Conservation (phyloP, 2,329 filamentous ascomycete genomes). For the Fusarium nurragi region DNA sequence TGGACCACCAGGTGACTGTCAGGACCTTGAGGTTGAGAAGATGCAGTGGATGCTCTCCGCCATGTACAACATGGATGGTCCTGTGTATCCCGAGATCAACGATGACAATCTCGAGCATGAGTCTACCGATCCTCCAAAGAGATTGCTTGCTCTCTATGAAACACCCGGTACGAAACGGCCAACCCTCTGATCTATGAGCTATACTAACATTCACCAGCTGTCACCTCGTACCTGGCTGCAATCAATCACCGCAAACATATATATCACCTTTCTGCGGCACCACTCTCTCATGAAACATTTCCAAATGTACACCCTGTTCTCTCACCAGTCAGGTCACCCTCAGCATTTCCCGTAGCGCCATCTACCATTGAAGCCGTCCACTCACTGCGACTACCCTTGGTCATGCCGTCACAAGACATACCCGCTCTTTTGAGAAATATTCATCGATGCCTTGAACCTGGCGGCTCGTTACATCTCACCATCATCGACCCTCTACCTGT, state of each 20-base stretch:
- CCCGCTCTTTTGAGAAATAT: constrained; percentile 66
- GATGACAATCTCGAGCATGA: constrained; percentile 41
- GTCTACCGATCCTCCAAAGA: constrained; percentile 10
- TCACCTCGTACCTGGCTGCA: constrained; percentile 26
- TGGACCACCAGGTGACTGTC: background rate
- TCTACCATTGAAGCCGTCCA: constrained; percentile 60
- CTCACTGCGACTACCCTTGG: constrained; percentile 64
- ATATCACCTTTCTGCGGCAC: constrained; percentile 28
- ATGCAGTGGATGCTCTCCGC: constrained; percentile 69
- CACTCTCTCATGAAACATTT: constrained; percentile 45
- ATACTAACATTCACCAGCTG: background rate
- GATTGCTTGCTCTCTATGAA: constrained; percentile 28
- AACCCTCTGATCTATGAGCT: rapidly evolving
- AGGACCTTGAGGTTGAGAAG: constrained; percentile 60
- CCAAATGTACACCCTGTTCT: constrained; percentile 54
- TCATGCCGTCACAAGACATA: constrained; percentile 66
- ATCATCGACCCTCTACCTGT: constrained; percentile 71
- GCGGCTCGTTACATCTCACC: constrained; percentile 65
- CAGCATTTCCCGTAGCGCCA: constrained; percentile 52
- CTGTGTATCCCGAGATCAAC: background rate
- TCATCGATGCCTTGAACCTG: constrained; percentile 64
- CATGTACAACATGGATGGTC: constrained; percentile 56
- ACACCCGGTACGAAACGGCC: constrained; percentile 10
- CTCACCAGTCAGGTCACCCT: constrained; percentile 51
- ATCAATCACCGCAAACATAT: constrained; percentile 25